A percentile compares a stretch with the other conserved stretches of the same genome.
phyloP scores from a whole-genome alignment of 768 basidiomycete genomes.

The Mycena maculata region DNA sequence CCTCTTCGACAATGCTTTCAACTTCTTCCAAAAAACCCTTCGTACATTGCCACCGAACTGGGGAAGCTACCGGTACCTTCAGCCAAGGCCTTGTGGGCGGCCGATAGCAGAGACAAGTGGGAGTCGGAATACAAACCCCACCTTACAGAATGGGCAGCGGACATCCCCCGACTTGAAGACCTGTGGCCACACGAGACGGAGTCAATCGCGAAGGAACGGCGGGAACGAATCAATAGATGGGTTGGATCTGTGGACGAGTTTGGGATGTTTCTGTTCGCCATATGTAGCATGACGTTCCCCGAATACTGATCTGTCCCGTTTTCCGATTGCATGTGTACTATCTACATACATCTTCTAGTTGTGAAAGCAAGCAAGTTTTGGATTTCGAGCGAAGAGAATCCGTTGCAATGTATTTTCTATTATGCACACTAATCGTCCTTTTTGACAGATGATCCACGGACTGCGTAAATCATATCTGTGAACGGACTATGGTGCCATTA shows the following conservation, averaged over 20 bases:
- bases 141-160: slow-evolving; percentile 14
- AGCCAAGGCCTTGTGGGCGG: slow-evolving; percentile 17
- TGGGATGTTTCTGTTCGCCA: slow-evolving; percentile 29
- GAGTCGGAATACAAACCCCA: slow-evolving; percentile 8
- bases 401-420: too few species aligned
- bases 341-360: too few species aligned
- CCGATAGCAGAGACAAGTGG: slow-evolving; percentile 11
- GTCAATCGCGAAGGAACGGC: slow-evolving; percentile 2
- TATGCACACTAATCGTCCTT: neutral
- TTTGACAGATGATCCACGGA: neutral
- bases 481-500: neutral
- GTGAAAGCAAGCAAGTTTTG: too few species aligned
- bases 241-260: slow-evolving; percentile 27
- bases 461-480: slow-evolving; percentile 3
- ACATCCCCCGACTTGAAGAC: slow-evolving; percentile 15
- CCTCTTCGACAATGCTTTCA: slow-evolving; percentile 25
- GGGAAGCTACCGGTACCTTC: slow-evolving; percentile 12
- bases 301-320: too few species aligned
- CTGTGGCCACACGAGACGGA: slow-evolving; percentile 21
- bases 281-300: neutral
- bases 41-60: slow-evolving; percentile 28
- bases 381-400: too few species aligned
- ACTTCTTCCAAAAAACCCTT: slow-evolving; percentile 10
- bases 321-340: too few species aligned
- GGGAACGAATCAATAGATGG: too few species aligned